These are phyloP conservation scores for Mollisiaceae sp. DNA, from an alignment of 2,329 filamentous ascomycete genomes.

Conservation along the genomic window DNA sequence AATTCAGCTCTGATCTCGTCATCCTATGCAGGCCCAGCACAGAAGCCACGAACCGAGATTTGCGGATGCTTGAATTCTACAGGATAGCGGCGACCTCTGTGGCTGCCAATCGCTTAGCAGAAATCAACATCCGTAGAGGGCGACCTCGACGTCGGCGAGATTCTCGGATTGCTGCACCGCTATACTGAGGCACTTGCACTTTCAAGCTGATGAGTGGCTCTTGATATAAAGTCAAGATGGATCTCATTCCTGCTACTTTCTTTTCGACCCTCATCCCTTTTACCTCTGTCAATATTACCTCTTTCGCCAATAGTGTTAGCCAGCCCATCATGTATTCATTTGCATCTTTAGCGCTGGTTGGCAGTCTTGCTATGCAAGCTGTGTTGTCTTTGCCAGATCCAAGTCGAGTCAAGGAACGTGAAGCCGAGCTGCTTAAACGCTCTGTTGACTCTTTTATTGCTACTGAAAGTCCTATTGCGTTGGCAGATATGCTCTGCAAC, in stretches of 20 bases:
- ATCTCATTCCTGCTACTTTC: conserved; percentile 28
- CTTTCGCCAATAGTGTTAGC: conserved; percentile 15
- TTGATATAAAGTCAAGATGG: conserved; percentile 37
- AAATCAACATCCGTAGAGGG: not conserved
- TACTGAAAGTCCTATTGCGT: conserved; percentile 56
- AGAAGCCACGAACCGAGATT: conserved; percentile 14
- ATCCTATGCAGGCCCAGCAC: conserved; percentile 14
- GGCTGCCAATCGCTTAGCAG: no score
- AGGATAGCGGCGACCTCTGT: conserved; percentile 16
- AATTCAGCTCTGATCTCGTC: conserved; percentile 14
- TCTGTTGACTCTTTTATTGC: conserved; percentile 59
- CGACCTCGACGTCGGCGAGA: conserved; percentile 25
- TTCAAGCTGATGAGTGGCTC: not conserved
- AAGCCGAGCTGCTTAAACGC: conserved; percentile 50
- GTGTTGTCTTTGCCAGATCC: conserved; percentile 53
- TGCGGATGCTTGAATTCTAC: conserved; percentile 14
- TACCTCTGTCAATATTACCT: conserved; percentile 32
- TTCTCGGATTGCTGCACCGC: conserved; percentile 8
- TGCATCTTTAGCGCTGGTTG: conserved; percentile 55
- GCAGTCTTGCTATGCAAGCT: conserved; percentile 56
- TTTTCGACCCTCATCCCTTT: conserved; percentile 32
- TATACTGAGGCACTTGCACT: not conserved
- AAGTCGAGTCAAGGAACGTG: conserved; percentile 40
- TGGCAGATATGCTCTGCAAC: conserved; percentile 60
- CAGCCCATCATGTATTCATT: conserved; percentile 56